Evolutionary conservation across 257 asterid genomes (phyloP).

Genomic region (Knoxia roxburghii): DNA sequence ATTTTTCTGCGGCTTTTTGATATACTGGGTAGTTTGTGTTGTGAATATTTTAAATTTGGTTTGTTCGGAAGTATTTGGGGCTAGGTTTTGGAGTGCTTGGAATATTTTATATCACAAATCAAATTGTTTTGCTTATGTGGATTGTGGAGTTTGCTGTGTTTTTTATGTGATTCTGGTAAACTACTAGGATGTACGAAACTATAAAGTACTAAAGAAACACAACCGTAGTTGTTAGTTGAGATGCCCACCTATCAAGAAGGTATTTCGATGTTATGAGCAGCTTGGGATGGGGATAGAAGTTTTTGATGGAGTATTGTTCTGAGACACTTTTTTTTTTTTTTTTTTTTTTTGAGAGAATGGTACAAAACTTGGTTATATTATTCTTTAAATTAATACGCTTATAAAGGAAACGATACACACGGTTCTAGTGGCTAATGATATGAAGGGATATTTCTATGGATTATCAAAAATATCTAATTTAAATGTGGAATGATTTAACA

Average conservation of each 20-base stretch:
- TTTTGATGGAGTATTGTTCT: background rate
- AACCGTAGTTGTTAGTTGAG: background rate
- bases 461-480: background rate
- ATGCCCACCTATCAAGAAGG: conserved; percentile 1
- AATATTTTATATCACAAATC: background rate
- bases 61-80: background rate
- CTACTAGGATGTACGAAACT: background rate
- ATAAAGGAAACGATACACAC: background rate
- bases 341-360: background rate
- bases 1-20: background rate
- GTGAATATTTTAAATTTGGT: background rate
- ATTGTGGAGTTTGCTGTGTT: background rate
- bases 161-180: background rate
- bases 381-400: background rate
- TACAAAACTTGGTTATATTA: background rate
- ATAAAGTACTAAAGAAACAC: background rate
- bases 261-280: background rate
- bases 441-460: background rate
- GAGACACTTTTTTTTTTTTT: background rate
- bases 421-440: background rate
- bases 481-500: background rate
- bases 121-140: background rate
- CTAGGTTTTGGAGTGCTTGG: background rate
- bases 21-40: background rate
- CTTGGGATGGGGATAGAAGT: background rate